phyloP scores from a whole-genome alignment of 2,329 filamentous ascomycete species.

The Ceratocystis smalleyi region DNA sequence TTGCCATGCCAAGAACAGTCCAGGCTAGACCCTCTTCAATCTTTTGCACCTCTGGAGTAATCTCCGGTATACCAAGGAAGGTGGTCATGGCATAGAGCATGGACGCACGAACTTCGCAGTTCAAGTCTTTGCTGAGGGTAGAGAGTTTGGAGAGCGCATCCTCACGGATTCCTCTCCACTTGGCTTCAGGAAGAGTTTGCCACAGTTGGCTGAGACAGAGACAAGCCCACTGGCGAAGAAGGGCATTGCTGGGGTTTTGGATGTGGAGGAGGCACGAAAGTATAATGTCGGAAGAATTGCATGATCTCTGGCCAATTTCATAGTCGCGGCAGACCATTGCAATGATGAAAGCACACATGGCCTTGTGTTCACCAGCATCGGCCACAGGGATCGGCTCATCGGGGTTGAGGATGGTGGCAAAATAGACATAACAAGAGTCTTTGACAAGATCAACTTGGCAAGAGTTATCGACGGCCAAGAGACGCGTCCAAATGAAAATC shows the following conservation, averaged over 20 bases:
- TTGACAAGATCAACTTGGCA: constrained; percentile 91
- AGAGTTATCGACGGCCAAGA: constrained; percentile 84
- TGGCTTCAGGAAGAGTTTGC: constrained; percentile 79
- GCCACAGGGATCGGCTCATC: constrained; percentile 68
- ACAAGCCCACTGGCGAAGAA: constrained; percentile 89
- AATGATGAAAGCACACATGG: constrained; percentile 97
- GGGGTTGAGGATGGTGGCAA: constrained; percentile 80
- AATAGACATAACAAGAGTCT: constrained; percentile 94
- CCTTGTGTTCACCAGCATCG: constrained; percentile 85
- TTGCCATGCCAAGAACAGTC: constrained; percentile 78
- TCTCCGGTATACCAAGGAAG: constrained; percentile 82
- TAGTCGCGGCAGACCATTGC: constrained; percentile 95
- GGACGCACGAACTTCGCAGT: constrained; percentile 81
- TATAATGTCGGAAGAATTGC: constrained; percentile 80
- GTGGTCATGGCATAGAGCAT: constrained; percentile 89
- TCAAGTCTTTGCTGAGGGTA: constrained; percentile 65
- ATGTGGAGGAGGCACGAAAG: constrained; percentile 73
- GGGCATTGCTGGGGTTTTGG: constrained; percentile 68
- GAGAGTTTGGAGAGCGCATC: constrained; percentile 70
- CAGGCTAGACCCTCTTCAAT: constrained; percentile 85
- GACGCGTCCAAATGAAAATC: constrained; percentile 98
- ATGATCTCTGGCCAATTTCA: constrained; percentile 79
- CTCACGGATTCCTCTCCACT: constrained; percentile 87
- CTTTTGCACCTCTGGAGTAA: constrained; percentile 78
- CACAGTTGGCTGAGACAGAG: constrained; percentile 91